Evolutionary conservation across 768 basidiomycete species (phyloP), one percentile per base, ranked within the genome.

Genomic region (Pulveroboletus sp.): DNA sequence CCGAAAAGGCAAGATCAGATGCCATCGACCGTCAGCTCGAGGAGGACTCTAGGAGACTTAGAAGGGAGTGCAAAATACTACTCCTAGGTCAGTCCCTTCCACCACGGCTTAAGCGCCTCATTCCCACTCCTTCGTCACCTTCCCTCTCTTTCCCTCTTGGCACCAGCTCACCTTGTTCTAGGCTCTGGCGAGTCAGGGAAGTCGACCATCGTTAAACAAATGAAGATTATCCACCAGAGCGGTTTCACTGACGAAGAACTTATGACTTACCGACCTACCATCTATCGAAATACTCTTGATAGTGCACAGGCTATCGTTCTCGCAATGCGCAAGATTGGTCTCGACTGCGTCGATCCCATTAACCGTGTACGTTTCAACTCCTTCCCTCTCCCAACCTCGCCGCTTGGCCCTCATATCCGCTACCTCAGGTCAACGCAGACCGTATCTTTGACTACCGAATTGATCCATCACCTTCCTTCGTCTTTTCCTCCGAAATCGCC

Each of bases 191-290:
- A 95, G 73, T 90, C 88, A 0, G 95, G 94, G 6, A 97, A 97
- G 71, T 85, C 83, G 5, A 98, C 94, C 0, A 92, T 98, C 56
- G 93, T 96, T 32, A 97, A 98, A 66, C 94, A 98, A 69, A 96
- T 98, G 93, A 96, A 95, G 77, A 94, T 97, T 50, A 93, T 97
- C 43, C 89, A 98, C 67, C 89, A 95, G 67, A 83, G 85, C 54
- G 94, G 94, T 11, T 98, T 93, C 70, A 80, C 84, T 3, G 69
- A 71, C 8, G 79, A 86, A 0, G 93, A 96, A 66, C 80, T 92
- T 26, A 74, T 84, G 52, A 76, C 81, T 3, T 95, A 82, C 72
- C 76, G 86, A 17, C 79, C 83, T 0, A 84, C 85, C 28, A 83
- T 98, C 42, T 92, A 86, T 70, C 82, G 83, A 59, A 89, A 95